Percentiles rank a stretch among this genome's conserved stretches.
These are phyloP conservation scores for Cicer judaicum DNA, from an alignment of 306 rosid species.

Conservation along the genomic window DNA sequence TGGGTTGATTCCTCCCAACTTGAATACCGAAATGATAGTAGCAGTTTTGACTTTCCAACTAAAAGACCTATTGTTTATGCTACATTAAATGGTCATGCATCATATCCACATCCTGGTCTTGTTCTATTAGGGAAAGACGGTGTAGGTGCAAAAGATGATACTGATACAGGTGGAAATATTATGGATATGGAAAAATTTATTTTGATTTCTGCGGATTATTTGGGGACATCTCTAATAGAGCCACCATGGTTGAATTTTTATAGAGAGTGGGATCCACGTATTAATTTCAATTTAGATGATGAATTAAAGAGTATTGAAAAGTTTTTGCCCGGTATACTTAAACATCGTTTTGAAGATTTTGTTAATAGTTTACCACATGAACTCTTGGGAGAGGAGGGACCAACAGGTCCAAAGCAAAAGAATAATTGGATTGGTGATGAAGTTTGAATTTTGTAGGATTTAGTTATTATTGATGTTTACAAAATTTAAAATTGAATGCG, in stretches of 20 bases:
- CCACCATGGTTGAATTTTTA: constrained; percentile 71
- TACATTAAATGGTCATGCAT: constrained; percentile 74
- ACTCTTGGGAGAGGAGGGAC: constrained; percentile 73
- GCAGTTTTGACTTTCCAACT: background rate
- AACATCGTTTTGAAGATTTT: constrained; percentile 37
- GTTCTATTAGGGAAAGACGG: constrained; percentile 47
- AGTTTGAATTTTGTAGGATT: constrained; percentile 18
- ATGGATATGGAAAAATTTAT: constrained; percentile 51
- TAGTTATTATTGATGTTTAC: background rate
- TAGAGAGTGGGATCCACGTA: constrained; percentile 78
- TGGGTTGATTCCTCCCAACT: constrained; percentile 74
- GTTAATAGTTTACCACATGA: constrained; percentile 59
- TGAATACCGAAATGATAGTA: constrained; percentile 44
- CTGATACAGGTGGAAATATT: constrained; percentile 48
- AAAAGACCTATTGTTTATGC: constrained; percentile 59
- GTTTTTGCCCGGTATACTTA: constrained; percentile 51
- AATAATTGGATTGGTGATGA: constrained; percentile 78
- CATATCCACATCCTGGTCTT: constrained; percentile 64
- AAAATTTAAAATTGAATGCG: background rate
- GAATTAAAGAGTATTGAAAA: constrained; percentile 57
- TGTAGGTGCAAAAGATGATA: constrained; percentile 68
- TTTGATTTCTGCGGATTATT: constrained; percentile 61
- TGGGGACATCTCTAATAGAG: constrained; percentile 48
- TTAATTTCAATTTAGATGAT: constrained; percentile 48
- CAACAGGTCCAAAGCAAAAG: constrained; percentile 80